phyloP scores from a whole-genome alignment of 768 basidiomycete species.

The Symmetrospora coprosmae region DNA sequence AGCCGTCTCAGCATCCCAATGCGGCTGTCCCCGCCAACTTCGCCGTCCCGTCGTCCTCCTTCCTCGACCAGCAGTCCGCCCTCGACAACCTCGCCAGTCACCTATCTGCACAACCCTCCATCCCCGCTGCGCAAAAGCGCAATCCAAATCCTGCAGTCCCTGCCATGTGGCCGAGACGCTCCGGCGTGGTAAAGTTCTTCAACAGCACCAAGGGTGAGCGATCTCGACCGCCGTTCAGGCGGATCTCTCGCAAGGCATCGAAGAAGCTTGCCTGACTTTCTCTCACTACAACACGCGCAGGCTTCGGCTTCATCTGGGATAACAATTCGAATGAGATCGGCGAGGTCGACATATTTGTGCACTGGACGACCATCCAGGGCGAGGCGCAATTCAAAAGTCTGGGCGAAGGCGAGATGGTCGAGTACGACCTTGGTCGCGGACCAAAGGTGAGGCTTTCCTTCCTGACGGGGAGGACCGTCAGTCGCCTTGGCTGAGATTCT shows the following conservation, averaged over 20 bases:
- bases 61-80: too few species aligned
- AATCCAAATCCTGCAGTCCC: constrained; percentile 8
- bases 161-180: constrained; percentile 4
- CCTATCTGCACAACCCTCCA: too few species aligned
- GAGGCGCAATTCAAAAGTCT: constrained; percentile 17
- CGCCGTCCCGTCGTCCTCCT: too few species aligned
- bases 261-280: neutral
- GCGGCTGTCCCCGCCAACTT: too few species aligned
- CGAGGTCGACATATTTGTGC: constrained; percentile 17
- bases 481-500: neutral
- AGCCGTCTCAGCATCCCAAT: too few species aligned
- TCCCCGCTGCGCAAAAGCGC: neutral
- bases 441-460: constrained; percentile 18
- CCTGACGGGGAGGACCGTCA: too few species aligned
- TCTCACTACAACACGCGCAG: neutral
- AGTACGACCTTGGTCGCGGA: constrained; percentile 15
- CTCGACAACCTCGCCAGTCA: too few species aligned
- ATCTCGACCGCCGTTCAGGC: neutral
- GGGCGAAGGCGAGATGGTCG: constrained; percentile 19
- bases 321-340: constrained; percentile 11
- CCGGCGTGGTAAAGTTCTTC: constrained; percentile 20
- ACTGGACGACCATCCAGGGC: constrained; percentile 20
- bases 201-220: constrained; percentile 17
- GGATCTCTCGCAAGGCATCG: neutral
- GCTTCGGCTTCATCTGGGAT: constrained; percentile 21